These are phyloP conservation scores for Cercospora zeina DNA, from an alignment of 2,329 filamentous ascomycete genomes.

Conservation along the genomic window DNA sequence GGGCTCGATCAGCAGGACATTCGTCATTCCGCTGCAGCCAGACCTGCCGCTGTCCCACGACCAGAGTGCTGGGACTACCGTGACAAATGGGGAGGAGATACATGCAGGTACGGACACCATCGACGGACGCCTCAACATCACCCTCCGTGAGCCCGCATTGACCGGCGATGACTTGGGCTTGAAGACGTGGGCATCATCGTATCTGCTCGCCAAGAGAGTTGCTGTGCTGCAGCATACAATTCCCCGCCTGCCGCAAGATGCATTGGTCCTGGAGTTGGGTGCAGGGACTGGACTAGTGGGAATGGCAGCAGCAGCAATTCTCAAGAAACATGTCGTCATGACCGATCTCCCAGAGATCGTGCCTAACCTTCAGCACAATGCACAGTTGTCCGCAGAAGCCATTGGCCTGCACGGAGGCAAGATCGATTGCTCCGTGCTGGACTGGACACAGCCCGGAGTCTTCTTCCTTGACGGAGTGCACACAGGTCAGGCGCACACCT, in stretches of 20 bases:
- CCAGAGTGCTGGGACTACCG: conserved; percentile 22
- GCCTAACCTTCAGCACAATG: conserved; percentile 75
- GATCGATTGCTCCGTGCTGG: conserved; percentile 65
- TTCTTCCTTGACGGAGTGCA: conserved; percentile 20
- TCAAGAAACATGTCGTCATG: conserved; percentile 66
- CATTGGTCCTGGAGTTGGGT: conserved; percentile 70
- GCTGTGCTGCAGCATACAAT: conserved; percentile 37
- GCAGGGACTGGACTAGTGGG: conserved; percentile 91
- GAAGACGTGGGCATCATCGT: conserved; percentile 95
- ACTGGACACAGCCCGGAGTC: conserved; percentile 65
- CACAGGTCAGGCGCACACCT: conserved; percentile 34
- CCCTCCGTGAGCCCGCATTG: conserved; percentile 80
- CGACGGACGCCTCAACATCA: conserved; percentile 58
- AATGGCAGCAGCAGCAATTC: conserved; percentile 74
- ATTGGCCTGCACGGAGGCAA: conserved; percentile 59
- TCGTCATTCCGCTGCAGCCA: conserved; percentile 50
- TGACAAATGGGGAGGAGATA: conserved; percentile 15
- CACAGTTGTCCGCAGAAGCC: conserved; percentile 60
- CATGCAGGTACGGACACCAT: conserved; percentile 21
- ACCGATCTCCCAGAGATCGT: conserved; percentile 86
- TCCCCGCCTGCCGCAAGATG: conserved; percentile 20
- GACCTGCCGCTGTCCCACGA: conserved; percentile 15
- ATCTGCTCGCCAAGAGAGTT: conserved; percentile 76
- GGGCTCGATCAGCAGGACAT: conserved; percentile 62
- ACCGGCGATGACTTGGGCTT: conserved; percentile 85